phyloP scores from a whole-genome alignment of 768 basidiomycete genomes.

The Cubamyces lactineus region DNA sequence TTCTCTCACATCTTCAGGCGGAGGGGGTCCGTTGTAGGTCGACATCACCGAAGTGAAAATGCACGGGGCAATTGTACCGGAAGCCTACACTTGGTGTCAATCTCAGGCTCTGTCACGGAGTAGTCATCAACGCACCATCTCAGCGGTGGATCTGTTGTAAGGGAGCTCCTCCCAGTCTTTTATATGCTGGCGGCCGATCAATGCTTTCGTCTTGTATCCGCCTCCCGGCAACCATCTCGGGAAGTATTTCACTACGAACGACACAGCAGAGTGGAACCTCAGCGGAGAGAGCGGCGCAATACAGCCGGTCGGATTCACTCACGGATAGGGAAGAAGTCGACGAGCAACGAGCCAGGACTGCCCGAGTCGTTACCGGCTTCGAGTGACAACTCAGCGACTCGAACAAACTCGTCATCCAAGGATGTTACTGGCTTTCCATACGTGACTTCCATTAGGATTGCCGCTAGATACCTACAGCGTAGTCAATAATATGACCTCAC shows the following conservation, averaged over 20 bases:
- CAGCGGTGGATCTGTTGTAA: constrained; percentile 2
- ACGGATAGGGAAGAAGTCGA: constrained; percentile 31
- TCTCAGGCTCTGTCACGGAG: background rate
- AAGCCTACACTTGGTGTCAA: background rate
- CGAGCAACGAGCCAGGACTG: constrained; percentile 24
- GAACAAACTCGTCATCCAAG: constrained; percentile 33
- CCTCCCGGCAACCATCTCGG: constrained; percentile 41
- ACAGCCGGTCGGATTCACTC: background rate
- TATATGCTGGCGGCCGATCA: constrained; percentile 19
- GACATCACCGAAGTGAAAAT: background rate
- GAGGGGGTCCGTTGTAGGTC: background rate
- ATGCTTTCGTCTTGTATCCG: constrained; percentile 31
- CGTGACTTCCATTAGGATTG: constrained; percentile 12
- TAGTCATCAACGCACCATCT: background rate
- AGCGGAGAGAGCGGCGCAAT: no score
- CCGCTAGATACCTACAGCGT: constrained; percentile 29
- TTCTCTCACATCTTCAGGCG: background rate
- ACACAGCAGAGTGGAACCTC: no score
- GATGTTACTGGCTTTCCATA: constrained; percentile 33
- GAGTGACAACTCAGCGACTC: constrained; percentile 23
- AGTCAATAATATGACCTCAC: no score
- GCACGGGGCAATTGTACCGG: background rate
- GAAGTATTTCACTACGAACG: constrained; percentile 24
- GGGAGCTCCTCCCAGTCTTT: constrained; percentile 29
- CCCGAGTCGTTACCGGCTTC: constrained; percentile 18